These are phyloP conservation scores for Sarcocystis neurona DNA, from an alignment of 169 alveolate genomes.

Conservation along the genomic window DNA sequence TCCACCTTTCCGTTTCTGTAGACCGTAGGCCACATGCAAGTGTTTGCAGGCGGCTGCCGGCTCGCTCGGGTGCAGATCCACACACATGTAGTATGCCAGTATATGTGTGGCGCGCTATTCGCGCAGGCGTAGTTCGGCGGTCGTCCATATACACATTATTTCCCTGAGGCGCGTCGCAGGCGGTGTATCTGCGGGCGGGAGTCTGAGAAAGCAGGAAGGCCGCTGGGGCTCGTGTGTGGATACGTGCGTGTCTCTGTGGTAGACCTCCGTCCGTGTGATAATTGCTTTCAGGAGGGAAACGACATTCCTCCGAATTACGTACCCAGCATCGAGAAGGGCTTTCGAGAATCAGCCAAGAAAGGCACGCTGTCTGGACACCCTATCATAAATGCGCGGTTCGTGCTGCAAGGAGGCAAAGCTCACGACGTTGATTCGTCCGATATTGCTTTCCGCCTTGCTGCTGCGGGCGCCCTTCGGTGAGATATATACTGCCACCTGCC, in stretches of 20 bases:
- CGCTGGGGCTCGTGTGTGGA: too few relatives aligned
- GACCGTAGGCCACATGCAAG: too few relatives aligned
- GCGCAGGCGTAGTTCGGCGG: too few relatives aligned
- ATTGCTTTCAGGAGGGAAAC: constrained; percentile 73
- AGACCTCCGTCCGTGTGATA: not conserved
- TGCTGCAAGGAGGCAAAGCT: constrained; percentile 87
- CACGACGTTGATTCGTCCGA: constrained; percentile 95
- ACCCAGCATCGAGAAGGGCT: constrained; percentile 94
- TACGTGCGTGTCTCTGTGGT: not conserved
- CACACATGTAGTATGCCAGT: too few relatives aligned
- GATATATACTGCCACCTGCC: constrained; percentile 65
- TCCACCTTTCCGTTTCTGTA: too few relatives aligned
- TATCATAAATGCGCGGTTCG: constrained; percentile 89
- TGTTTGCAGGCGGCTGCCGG: too few relatives aligned
- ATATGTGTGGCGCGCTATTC: too few relatives aligned
- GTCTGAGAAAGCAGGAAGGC: too few relatives aligned
- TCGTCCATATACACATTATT: too few relatives aligned
- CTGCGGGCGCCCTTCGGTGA: constrained; percentile 85
- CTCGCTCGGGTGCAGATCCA: too few relatives aligned
- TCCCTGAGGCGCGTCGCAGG: too few relatives aligned
- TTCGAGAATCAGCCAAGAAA: constrained; percentile 85
- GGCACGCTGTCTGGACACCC: constrained; percentile 92
- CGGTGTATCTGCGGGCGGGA: not conserved
- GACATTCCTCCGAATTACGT: constrained; percentile 92
- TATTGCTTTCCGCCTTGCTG: constrained; percentile 91